Base-by-base conservation (phyloP, 1,284 basidiomycete genomes). In the Moesziomyces sp. region DNA sequence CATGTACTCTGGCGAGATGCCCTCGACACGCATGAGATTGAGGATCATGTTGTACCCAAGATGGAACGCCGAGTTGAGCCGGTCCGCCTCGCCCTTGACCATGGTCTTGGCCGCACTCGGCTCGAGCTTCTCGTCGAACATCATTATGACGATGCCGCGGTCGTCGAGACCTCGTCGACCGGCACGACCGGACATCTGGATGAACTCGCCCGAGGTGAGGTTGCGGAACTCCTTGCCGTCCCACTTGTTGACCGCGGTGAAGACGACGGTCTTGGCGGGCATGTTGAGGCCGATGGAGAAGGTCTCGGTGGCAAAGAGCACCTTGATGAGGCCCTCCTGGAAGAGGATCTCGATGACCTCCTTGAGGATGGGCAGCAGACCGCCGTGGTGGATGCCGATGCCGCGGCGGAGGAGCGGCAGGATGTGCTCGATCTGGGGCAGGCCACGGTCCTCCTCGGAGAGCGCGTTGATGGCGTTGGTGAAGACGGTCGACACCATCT, bases 251-350 rank as follows among this genome's bases (percentile, higher is more conserved):
- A 94, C 92, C 2, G 91, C 89, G 0, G 94, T 97, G 87, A 99
- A 98, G 23, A 99, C 96, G 57, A 99, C 97, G 8, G 97, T 99
- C 87, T 97, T 98, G 38, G 97, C 97, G 13, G 97, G 97, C 97
- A 99, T 99, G 86, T 99, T 99, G 54, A 99, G 88, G 58, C 97
- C 96, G 77, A 99, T 99, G 5, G 95, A 97, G 87, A 99, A 99
- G 0, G 97, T 99, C 86, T 99, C 97, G 0, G 97, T 99, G 3
- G 97, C 97, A 81, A 99, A 99, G 42, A 99, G 89, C 23, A 95
- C 94, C 85, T 99, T 99, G 87, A 99, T 94, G 55, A 99, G 88
- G n/a, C 97, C 96, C 83, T 99, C 97, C 83, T 99, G 96, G 87
- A 99, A 99, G 35, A 99, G 88, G 72, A 99, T 97, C 86, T 99